Evolutionary conservation across 1,284 basidiomycete genomes (phyloP), one percentile per base, ranked within the genome.

Genomic region (Pascua sp.): DNA sequence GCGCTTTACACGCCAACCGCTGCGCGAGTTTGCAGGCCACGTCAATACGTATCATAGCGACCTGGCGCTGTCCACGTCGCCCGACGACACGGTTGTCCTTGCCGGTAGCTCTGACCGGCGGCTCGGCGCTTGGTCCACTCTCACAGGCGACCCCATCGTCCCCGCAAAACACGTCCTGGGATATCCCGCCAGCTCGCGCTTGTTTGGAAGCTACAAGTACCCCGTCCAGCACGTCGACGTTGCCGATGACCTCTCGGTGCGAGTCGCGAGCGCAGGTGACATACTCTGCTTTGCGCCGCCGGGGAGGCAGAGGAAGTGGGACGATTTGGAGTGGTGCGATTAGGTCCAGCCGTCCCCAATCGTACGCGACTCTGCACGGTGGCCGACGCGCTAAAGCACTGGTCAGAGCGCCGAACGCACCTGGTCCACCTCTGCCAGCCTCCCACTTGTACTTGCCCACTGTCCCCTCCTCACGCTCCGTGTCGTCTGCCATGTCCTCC

Each of bases 51-150:
- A 60, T 44, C 62, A 65, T 32, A 53, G 56, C 0, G n/a, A 53
- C n/a, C 58, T 74, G 13, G 72, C 65, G 10, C 51, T 74, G n/a
- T 49, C 62, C 12, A 68, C 68, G 11, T 57, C 65, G 0, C 67
- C 68, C 2, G 65, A 71, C 58, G 68, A 69, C 54, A 56, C 54
- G 37, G 63, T 64, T 42, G 36, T 76, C 9, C 63, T 71, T 38
- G 68, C 70, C 1, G 69, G 69, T 9, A 67, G 68, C 0, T 67
- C 65, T 13, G 72, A 76, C 51, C 52, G 56, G 7, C 58, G 71
- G 10, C 60, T 76, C 4, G 64, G 71, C 1, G 56, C 58, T 1
- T 76, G 67, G 69, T 63, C 58, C 11, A 70, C 65, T 5, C 17
- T 66, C 12, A 69, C 68, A 8, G 73, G 70, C 42, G 51, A 66